A percentile compares a stretch with the other conserved stretches of the same genome.
Evolutionary conservation across 805 yeast species (phyloP).

Genomic region (Osmozyma mogii): DNA sequence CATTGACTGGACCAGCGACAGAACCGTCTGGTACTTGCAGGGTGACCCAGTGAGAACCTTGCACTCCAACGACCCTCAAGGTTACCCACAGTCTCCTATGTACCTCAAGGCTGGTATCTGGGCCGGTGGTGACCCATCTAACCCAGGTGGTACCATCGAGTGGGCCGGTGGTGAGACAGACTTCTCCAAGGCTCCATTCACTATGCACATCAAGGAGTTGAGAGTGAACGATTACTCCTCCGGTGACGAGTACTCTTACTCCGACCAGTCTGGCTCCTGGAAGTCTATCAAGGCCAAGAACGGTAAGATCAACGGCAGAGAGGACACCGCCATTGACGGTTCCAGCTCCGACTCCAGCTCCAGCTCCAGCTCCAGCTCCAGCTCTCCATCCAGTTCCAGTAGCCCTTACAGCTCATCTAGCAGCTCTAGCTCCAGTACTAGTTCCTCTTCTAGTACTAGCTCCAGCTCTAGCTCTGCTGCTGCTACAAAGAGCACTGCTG

Average conservation of each 20-base stretch:
- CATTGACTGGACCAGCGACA: conserved; percentile 10
- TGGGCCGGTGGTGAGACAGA: conserved; percentile 20
- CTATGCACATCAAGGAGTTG: conserved; percentile 14
- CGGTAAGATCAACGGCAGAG: conserved; percentile 23
- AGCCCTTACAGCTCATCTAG: too few species aligned
- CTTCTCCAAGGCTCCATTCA: conserved; percentile 16
- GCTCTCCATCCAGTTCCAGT: neutral
- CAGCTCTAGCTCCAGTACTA: too few species aligned
- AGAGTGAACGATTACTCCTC: conserved; percentile 38
- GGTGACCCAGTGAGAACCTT: conserved; percentile 9
- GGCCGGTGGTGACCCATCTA: conserved; percentile 42
- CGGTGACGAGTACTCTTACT: conserved; percentile 34
- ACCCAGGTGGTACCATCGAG: conserved; percentile 16
- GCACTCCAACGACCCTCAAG: conserved; percentile 7
- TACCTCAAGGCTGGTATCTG: conserved; percentile 37
- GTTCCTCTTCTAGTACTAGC: too few species aligned
- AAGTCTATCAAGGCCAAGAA: conserved; percentile 29
- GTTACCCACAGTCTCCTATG: conserved; percentile 14
- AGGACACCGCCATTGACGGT: neutral
- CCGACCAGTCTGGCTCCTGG: conserved; percentile 32
- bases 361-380: neutral
- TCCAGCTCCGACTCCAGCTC: too few species aligned
- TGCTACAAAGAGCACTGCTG: too few species aligned
- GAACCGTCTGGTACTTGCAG: conserved; percentile 7
- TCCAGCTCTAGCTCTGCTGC: too few species aligned